Base-by-base conservation (phyloP, 108 stramenopile species). In the Aurantiochytrium sp. region DNA sequence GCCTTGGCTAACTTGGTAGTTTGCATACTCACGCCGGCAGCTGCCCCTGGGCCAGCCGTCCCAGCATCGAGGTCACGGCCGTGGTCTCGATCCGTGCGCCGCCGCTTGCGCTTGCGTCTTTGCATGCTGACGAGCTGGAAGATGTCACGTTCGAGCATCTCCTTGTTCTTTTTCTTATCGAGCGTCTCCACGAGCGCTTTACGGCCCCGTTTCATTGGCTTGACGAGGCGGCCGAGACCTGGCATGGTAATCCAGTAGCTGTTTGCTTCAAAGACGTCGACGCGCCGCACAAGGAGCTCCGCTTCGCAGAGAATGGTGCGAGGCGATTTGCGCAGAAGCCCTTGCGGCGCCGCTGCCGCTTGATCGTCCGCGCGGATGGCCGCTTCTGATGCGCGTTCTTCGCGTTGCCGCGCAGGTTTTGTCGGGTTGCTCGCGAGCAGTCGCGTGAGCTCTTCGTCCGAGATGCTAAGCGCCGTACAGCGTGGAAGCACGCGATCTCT, bases 241-340 rank as follows among this genome's bases (percentile, higher is more conserved):
- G 76, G 76, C 25, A 83, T n/a, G n/a, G 76, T 83, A 3, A 83
- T 21, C 76, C 76, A 83, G 51, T 53, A 83, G 51, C 76, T 83
- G 51, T 83, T 83, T 12, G 76, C 76, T 23, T 83, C 76, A 53
- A 83, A 83, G 19, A 83, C 76, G n/a, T 83, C 76, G 51, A 83
- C 51, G 25, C 76, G 45, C 16, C 76, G 76, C 45, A 83, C 51
- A 2, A 83, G 76, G 25, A 83, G 51, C 51, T 53, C 76, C 19
- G 76, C 76, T 23, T 83, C 49, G 76, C 76, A 83, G 19, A 83
- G 76, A 53, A 83, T 83, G 42, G 64, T 69, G 10, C 64, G 25
- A 8, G 64, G 64, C 8, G 64, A 8, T 23, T 69, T 69, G 42
- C 64, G 64, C 64, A 42, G 42, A 42, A 10, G 25, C 25, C 64